These are phyloP conservation scores for Capsella bursapastoris DNA, from an alignment of 345 rosid species.

Conservation along the genomic window DNA sequence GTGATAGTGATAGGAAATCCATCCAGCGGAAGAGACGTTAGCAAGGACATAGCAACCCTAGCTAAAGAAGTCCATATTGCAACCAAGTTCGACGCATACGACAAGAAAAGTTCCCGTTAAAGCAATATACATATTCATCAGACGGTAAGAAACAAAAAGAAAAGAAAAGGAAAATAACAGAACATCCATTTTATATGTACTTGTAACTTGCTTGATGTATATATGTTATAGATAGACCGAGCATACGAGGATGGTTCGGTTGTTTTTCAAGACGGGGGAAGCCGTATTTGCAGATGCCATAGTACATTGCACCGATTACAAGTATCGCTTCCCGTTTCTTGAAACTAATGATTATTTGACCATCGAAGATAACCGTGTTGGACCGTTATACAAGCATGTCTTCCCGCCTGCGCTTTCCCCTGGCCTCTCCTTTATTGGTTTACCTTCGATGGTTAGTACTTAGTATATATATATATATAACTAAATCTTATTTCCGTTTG, in stretches of 20 bases:
- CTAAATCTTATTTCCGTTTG: not conserved
- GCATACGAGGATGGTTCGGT: not conserved
- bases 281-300: not conserved
- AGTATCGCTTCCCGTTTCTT: not conserved
- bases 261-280: not conserved
- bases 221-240: not conserved
- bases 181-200: not conserved
- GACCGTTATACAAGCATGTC: not conserved
- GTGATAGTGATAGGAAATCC: not conserved
- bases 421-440: not conserved
- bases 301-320: not conserved
- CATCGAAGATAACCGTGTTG: not conserved
- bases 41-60: not conserved
- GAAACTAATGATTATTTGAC: not conserved
- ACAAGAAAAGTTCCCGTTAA: not conserved
- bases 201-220: not conserved
- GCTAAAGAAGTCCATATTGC: constrained; percentile 1
- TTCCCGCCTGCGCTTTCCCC: not conserved
- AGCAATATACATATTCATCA: not conserved
- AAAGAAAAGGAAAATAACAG: not conserved
- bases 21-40: not conserved
- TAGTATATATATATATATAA: not conserved
- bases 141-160: not conserved
- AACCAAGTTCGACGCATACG: not conserved
- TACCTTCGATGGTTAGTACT: not conserved